phyloP scores from a whole-genome alignment of 2,329 filamentous ascomycete species.

The Aspergillus sp. region DNA sequence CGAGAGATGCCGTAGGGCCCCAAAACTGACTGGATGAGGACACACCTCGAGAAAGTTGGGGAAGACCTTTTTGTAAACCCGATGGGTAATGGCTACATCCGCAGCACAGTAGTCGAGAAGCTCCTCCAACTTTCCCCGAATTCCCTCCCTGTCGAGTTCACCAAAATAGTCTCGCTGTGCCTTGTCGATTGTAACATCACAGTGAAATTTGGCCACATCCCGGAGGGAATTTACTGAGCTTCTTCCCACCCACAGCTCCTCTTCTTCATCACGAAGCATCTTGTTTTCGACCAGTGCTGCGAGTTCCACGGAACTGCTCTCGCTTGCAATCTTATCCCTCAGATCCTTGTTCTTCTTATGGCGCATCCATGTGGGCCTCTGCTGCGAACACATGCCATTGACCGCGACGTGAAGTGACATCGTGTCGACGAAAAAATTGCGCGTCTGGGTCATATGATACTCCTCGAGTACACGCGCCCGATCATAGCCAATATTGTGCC shows the following conservation, averaged over 20 bases:
- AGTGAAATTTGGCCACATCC: conserved; percentile 95
- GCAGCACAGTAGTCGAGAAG: conserved; percentile 92
- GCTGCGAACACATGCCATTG: conserved; percentile 97
- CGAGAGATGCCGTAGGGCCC: conserved; percentile 86
- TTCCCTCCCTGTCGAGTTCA: conserved; percentile 69
- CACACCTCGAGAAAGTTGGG: conserved; percentile 85
- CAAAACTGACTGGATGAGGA: conserved; percentile 96
- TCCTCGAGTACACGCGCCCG: conserved; percentile 85
- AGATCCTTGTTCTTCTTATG: conserved; percentile 87
- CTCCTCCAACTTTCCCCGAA: conserved; percentile 72
- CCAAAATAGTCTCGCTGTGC: conserved; percentile 82
- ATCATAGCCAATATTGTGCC: conserved; percentile 96
- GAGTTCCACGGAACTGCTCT: conserved; percentile 70
- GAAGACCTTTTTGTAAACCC: conserved; percentile 91
- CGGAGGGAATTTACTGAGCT: conserved; percentile 94
- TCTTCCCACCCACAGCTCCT: conserved; percentile 91
- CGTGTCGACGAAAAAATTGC: conserved; percentile 88
- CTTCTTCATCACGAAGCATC: conserved; percentile 74
- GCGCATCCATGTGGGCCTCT: conserved; percentile 96
- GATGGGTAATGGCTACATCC: conserved; percentile 89
- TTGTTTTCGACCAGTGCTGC: conserved; percentile 67
- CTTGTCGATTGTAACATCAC: conserved; percentile 89
- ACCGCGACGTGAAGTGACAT: conserved; percentile 98
- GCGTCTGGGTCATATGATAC: conserved; percentile 78
- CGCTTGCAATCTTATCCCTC: conserved; percentile 72